A percentile compares a stretch with the other conserved stretches of the same genome.
phyloP scores from a whole-genome alignment of 1,284 basidiomycete genomes.

The Termitomyces sp. region DNA sequence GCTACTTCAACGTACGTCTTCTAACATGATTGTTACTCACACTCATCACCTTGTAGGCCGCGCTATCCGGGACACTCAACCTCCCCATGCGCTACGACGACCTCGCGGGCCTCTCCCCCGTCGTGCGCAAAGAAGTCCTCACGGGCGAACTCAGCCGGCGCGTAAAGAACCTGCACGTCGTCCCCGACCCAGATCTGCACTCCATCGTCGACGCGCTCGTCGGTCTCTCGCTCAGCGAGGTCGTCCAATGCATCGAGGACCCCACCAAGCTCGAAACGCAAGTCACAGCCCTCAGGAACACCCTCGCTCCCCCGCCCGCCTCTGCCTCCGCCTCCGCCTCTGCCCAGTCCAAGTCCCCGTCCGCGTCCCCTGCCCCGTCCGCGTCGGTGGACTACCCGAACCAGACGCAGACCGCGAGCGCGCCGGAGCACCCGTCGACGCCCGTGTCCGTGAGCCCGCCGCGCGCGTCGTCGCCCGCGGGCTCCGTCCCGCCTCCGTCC shows the following conservation, averaged over 20 bases:
- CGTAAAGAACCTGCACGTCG: constrained; percentile 51
- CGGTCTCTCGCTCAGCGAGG: constrained; percentile 64
- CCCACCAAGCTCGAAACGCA: constrained; percentile 59
- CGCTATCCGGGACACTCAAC: constrained; percentile 70
- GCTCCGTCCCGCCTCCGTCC: constrained; percentile 63
- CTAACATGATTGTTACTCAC: not conserved
- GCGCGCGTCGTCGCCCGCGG: constrained; percentile 74
- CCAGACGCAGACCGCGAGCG: constrained; percentile 60
- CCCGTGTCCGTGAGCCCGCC: constrained; percentile 74
- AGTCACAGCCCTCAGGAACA: constrained; percentile 44
- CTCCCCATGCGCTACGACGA: constrained; percentile 80
- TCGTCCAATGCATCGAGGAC: constrained; percentile 72
- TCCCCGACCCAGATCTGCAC: constrained; percentile 54
- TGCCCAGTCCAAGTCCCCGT: no score
- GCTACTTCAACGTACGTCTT: constrained; percentile 72
- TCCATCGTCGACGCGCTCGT: constrained; percentile 66
- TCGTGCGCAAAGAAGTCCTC: constrained; percentile 79
- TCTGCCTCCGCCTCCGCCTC: no score
- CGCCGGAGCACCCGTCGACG: constrained; percentile 78
- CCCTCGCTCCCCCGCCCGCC: not conserved
- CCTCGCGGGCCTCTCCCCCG: constrained; percentile 71
- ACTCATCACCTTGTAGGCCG: constrained; percentile 48
- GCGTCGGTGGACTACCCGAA: constrained; percentile 58
- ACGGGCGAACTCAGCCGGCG: constrained; percentile 76
- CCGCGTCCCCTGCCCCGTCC: no score